A percentile compares a stretch with the other conserved stretches of the same genome.
phyloP scores from a whole-genome alignment of 2,329 filamentous ascomycete genomes.

The Pseudopyrenochaeta lycopersici region DNA sequence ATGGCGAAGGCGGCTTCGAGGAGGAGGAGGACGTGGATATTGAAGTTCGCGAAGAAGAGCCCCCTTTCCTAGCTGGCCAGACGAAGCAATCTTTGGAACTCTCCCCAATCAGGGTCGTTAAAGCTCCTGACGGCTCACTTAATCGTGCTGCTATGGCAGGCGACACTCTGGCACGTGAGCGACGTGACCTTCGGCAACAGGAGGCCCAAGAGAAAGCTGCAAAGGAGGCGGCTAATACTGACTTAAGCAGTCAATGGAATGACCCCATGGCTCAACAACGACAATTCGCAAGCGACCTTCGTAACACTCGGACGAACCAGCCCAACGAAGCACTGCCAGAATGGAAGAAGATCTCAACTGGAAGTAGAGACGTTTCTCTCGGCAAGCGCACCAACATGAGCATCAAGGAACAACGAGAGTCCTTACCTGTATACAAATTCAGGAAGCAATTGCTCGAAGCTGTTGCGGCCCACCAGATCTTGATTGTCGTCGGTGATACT shows the following conservation, averaged over 20 bases:
- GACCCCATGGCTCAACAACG: constrained; percentile 93
- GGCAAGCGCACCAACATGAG: constrained; percentile 89
- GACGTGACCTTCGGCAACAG: constrained; percentile 86
- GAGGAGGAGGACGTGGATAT: constrained; percentile 98
- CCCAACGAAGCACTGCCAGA: constrained; percentile 78
- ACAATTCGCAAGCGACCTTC: constrained; percentile 88
- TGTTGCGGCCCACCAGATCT: constrained; percentile 83
- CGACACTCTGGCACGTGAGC: constrained; percentile 85
- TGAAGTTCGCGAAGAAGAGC: constrained; percentile 94
- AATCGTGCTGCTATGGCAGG: constrained; percentile 97
- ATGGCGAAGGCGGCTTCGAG: constrained; percentile 86
- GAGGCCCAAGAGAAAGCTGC: constrained; percentile 82
- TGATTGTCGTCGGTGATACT: constrained; percentile 97
- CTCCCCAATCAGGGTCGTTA: constrained; percentile 94
- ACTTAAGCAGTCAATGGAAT: constrained; percentile 91
- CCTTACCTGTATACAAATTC: constrained; percentile 88
- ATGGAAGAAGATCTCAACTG: constrained; percentile 87
- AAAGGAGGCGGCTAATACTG: constrained; percentile 78
- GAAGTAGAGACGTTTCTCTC: constrained; percentile 80
- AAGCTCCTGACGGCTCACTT: constrained; percentile 96
- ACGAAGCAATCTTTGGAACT: constrained; percentile 96
- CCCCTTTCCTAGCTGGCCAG: constrained; percentile 93
- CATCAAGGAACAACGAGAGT: constrained; percentile 94
- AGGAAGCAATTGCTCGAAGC: constrained; percentile 87
- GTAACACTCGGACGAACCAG: constrained; percentile 69